These are phyloP conservation scores for Ganoderma sinense DNA, from an alignment of 1,284 basidiomycete genomes.

Conservation along the genomic window DNA sequence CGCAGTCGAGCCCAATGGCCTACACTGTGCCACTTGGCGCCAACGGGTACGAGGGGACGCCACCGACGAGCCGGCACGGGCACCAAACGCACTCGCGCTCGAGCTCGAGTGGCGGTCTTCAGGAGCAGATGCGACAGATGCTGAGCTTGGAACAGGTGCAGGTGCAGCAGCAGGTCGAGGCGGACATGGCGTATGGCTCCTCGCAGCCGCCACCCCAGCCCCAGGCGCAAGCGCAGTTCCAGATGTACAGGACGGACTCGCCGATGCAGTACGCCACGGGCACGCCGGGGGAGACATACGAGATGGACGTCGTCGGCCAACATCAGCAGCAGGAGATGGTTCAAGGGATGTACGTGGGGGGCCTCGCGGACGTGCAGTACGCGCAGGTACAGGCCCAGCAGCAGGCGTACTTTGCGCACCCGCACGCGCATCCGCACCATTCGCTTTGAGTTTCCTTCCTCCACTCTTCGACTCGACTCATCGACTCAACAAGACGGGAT, in stretches of 20 bases:
- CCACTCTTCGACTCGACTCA: not conserved
- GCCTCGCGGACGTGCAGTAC: slow-evolving; percentile 15
- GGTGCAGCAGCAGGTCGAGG: slow-evolving; percentile 20
- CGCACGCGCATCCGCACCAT: slow-evolving; percentile 26
- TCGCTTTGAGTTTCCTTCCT: slow-evolving; percentile 28
- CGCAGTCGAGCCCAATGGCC: slow-evolving; percentile 65
- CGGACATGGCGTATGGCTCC: slow-evolving; percentile 12
- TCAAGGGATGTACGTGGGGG: slow-evolving; percentile 17
- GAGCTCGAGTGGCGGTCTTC: slow-evolving; percentile 39
- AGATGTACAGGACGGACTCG: slow-evolving; percentile 37
- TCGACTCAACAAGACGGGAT: not conserved
- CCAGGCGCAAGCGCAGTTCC: slow-evolving; percentile 21
- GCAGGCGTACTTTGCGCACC: slow-evolving; percentile 23
- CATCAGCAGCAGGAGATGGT: slow-evolving; percentile 17
- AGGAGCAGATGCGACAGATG: slow-evolving; percentile 44
- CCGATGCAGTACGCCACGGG: slow-evolving; percentile 36
- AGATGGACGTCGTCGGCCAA: slow-evolving; percentile 26
- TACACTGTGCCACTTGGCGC: slow-evolving; percentile 51
- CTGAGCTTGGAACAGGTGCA: slow-evolving; percentile 36
- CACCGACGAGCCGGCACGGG: slow-evolving; percentile 9
- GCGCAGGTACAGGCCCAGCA: slow-evolving; percentile 20
- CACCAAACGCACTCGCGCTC: slow-evolving; percentile 26
- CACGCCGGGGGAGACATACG: slow-evolving; percentile 28
- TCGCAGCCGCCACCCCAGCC: not conserved
- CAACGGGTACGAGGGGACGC: slow-evolving; percentile 32